Percentiles rank a stretch among this genome's conserved stretches.
phyloP scores from a whole-genome alignment of 1,284 basidiomycete genomes.

The Crepidotus sp. region DNA sequence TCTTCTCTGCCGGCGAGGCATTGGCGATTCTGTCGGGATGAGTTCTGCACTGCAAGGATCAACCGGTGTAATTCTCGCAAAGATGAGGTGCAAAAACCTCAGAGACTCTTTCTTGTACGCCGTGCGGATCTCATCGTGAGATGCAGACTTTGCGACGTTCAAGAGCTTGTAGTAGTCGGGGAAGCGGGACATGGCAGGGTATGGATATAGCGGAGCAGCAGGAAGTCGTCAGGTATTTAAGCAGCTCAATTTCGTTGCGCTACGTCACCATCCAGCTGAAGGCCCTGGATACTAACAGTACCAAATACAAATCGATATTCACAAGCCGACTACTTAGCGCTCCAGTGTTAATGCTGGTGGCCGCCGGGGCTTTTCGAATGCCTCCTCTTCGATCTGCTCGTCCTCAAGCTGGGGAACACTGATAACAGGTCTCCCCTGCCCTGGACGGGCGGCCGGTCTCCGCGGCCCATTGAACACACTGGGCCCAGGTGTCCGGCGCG shows the following conservation, averaged over 20 bases:
- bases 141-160: slow-evolving; percentile 47
- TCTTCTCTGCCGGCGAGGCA: slow-evolving; percentile 63
- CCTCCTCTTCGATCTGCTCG: slow-evolving; percentile 25
- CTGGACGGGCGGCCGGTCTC: slow-evolving; percentile 12
- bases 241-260: not conserved
- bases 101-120: slow-evolving; percentile 81
- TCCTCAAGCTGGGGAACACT: slow-evolving; percentile 26
- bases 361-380: slow-evolving; percentile 37
- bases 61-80: slow-evolving; percentile 8
- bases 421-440: slow-evolving; percentile 20
- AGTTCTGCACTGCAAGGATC: slow-evolving; percentile 40
- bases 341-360: slow-evolving; percentile 26
- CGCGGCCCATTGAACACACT: slow-evolving; percentile 11
- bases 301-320: slow-evolving; percentile 2
- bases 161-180: slow-evolving; percentile 73
- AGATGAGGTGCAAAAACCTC: slow-evolving; percentile 29
- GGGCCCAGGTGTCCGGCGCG: slow-evolving; percentile 7
- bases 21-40: slow-evolving; percentile 87
- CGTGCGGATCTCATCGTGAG: slow-evolving; percentile 65
- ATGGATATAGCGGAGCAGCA: not conserved
- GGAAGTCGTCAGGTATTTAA: not conserved
- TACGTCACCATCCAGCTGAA: slow-evolving; percentile 1
- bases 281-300: not conserved
- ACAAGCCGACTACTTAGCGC: not conserved
- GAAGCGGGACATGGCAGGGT: slow-evolving; percentile 42